Base-by-base conservation (phyloP, 306 rosid genomes). In the Rubus idaeus region DNA sequence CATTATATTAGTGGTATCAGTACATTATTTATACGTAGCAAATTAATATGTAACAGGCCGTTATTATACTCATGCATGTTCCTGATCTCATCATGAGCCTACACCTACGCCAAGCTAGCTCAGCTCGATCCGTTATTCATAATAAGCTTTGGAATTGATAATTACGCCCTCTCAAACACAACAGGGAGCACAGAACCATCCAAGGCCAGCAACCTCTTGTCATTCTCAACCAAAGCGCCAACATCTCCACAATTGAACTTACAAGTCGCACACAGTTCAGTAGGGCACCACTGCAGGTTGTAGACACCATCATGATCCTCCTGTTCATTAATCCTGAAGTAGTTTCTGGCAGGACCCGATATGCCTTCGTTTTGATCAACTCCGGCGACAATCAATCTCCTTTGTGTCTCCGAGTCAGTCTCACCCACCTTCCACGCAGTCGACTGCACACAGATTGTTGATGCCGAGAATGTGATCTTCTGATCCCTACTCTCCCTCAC, bases 261-360 rank as follows among this genome's bases (percentile, higher is more conserved):
- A 68, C 94, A 91, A 58, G 2, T 64, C 2, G 87, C 77, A 35
- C 93, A 91, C 4, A 86, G 71, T 8, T 91, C 85, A 0, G 84
- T 51, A 4, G 91, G 96, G 45, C 96, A 91, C 90, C 88, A 89
- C 13, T 0, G 6, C 12, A 91, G 52, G 20, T 76, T 74, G 65
- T 91, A 91, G 10, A 75, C 12, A 16, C 55, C 21, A 0, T 77
- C 83, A 52, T 0, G 30, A 2, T 0, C 49, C 2, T 50, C 50
- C 5, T 74, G 39, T 45, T 75, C 71, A 0, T 2, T 79, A 35
- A 88, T 64, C 41, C 82, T 73, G 44, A 88, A 88, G 58, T 82
- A 90, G 62, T 66, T 81, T 0, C 35, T 0, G 0, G 20, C 67
- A 3, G 3, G 49, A 6, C 65, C 75, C 0, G 51, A 14, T 3